Percentiles rank a stretch among this genome's conserved stretches.
phyloP scores from a whole-genome alignment of 768 basidiomycete genomes.

The Boletellus emodensis region DNA sequence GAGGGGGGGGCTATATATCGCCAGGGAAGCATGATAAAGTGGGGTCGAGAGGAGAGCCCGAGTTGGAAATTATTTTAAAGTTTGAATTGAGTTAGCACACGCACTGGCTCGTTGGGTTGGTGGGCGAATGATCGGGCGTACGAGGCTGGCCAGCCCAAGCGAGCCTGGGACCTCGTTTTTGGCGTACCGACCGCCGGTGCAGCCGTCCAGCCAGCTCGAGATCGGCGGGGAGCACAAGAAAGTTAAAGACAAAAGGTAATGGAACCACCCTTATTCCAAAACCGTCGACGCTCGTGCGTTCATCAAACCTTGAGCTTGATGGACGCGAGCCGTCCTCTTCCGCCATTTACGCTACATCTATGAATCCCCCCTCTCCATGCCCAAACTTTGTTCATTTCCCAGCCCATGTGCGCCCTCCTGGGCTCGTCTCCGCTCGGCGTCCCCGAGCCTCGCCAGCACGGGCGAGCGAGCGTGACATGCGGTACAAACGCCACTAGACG shows the following conservation, averaged over 20 bases:
- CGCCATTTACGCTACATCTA: not conserved
- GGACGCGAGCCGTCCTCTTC: conserved; percentile 5
- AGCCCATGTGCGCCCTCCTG: too few species aligned
- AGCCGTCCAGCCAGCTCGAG: conserved; percentile 2
- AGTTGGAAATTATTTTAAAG: conserved; percentile 41
- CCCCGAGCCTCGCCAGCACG: too few species aligned
- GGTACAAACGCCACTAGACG: conserved; percentile 27
- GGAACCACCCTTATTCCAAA: conserved; percentile 7
- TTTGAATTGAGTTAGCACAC: conserved; percentile 54
- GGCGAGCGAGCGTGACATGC: conserved; percentile 12
- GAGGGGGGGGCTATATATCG: conserved; percentile 36
- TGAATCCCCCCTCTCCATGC: too few species aligned
- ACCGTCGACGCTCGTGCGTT: not conserved
- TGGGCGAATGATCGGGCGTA: conserved; percentile 21
- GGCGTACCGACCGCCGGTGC: too few species aligned
- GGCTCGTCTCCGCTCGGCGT: too few species aligned
- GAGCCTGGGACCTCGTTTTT: too few species aligned
- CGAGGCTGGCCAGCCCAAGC: too few species aligned
- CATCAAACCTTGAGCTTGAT: conserved; percentile 28
- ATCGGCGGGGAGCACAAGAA: conserved; percentile 17
- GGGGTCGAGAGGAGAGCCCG: too few species aligned
- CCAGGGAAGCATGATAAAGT: conserved; percentile 7
- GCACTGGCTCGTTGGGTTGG: conserved; percentile 1
- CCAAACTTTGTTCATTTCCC: too few species aligned
- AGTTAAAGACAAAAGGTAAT: conserved; percentile 18